A percentile compares a stretch with the other conserved stretches of the same genome.
Conservation (phyloP, 768 basidiomycete species). For the Favolaschia claudopus region DNA sequence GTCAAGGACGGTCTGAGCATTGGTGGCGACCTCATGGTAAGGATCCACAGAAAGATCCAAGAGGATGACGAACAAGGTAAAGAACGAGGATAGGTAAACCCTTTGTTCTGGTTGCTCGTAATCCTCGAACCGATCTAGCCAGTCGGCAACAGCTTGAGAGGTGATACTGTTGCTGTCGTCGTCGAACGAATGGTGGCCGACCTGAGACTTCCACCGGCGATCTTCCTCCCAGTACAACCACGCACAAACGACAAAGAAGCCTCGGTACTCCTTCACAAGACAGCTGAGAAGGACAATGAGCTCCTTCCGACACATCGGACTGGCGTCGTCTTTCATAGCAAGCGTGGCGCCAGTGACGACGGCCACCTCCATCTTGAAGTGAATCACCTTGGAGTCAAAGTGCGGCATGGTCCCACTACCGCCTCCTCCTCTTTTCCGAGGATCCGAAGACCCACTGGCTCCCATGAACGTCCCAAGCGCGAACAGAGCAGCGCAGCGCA, state of each 20-base stretch:
- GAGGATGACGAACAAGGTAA: constrained; percentile 88
- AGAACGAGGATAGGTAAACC: constrained; percentile 89
- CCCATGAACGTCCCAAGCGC: constrained; percentile 95
- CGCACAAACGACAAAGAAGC: constrained; percentile 94
- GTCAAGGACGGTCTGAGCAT: constrained; percentile 91
- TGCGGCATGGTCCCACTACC: constrained; percentile 85
- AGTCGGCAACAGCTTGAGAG: constrained; percentile 74
- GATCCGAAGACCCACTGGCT: constrained; percentile 79
- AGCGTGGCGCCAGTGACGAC: constrained; percentile 90
- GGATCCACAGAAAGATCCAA: constrained; percentile 93
- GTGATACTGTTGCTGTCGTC: constrained; percentile 66
- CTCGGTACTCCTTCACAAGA: constrained; percentile 95
- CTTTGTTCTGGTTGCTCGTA: constrained; percentile 82
- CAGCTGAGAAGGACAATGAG: constrained; percentile 90
- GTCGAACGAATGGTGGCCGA: constrained; percentile 50
- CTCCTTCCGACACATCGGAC: constrained; percentile 96
- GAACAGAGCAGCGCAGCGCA: constrained; percentile 89
- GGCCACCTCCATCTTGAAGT: constrained; percentile 90
- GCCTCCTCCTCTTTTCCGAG: constrained; percentile 75
- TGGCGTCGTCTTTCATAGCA: constrained; percentile 91
- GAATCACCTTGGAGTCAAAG: constrained; percentile 72
- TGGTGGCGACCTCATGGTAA: constrained; percentile 89
- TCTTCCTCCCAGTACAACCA: constrained; percentile 98
- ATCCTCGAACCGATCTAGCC: constrained; percentile 76
- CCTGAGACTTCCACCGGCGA: constrained; percentile 60